Evolutionary conservation across 345 rosid species (phyloP).

Genomic region (Populus ilicifolia): DNA sequence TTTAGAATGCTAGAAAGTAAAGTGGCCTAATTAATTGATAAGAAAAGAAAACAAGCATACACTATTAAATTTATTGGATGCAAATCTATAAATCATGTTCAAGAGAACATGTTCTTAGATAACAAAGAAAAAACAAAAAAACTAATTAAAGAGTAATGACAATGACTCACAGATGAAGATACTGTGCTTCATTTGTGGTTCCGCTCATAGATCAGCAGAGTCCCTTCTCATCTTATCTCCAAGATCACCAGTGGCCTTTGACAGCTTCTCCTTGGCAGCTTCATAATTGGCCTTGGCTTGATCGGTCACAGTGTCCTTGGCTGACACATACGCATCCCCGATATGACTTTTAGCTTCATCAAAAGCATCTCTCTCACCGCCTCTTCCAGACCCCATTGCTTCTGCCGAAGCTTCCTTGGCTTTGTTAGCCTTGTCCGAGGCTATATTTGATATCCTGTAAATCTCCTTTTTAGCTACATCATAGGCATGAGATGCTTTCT

Average conservation of each 20-base stretch:
- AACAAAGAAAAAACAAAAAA: not conserved
- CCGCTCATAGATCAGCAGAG: conserved; percentile 21
- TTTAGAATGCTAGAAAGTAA: not conserved
- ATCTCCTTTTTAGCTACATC: conserved; percentile 3
- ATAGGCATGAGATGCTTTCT: not conserved
- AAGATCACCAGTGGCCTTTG: conserved; percentile 37
- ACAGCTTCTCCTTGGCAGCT: conserved; percentile 49
- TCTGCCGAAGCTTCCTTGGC: not conserved
- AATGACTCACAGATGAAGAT: conserved; percentile 18
- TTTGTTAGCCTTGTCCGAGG: conserved; percentile 1
- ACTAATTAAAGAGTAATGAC: not conserved
- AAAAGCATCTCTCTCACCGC: not conserved
- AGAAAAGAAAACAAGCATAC: not conserved
- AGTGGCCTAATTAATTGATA: not conserved
- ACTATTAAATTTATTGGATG: not conserved
- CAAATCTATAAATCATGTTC: not conserved
- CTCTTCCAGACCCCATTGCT: not conserved
- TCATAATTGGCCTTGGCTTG: conserved; percentile 34
- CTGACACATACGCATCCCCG: conserved; percentile 37
- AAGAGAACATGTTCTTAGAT: not conserved
- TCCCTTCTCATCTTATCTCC: conserved; percentile 38
- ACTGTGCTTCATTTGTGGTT: not conserved
- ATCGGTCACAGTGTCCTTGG: conserved; percentile 31
- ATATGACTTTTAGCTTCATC: conserved; percentile 31
- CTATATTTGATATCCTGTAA: not conserved